Evolutionary conservation across 192 early-diverging fungal genomes (phyloP).

Genomic region (Podila clonocystis): DNA sequence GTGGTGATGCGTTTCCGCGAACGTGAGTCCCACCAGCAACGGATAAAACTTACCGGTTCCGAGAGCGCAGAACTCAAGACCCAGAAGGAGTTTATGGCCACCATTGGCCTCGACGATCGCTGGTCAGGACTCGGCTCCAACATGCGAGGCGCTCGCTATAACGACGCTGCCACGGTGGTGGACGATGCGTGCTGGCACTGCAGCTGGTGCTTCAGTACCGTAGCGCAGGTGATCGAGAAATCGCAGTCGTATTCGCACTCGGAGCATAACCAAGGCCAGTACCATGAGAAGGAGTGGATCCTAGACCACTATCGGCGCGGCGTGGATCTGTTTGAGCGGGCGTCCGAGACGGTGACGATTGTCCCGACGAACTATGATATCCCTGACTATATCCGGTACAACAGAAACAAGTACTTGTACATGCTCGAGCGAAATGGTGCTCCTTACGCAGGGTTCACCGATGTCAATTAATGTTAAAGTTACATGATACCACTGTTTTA

Average conservation of each 20-base stretch:
- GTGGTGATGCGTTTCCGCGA: conserved; percentile 9
- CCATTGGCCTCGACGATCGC: background rate
- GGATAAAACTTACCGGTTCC: background rate
- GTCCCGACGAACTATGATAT: background rate
- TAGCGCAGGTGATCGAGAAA: conserved; percentile 3
- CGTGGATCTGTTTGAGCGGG: conserved; percentile 11
- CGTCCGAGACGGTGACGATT: background rate
- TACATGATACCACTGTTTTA: no score
- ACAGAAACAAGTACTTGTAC: background rate
- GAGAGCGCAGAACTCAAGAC: background rate
- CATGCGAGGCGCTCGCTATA: background rate
- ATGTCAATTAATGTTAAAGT: background rate
- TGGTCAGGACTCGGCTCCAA: background rate
- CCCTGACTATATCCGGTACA: background rate
- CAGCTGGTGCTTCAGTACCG: conserved; percentile 15
- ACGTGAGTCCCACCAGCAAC: background rate
- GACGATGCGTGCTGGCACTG: conserved; percentile 11
- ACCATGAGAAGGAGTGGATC: conserved; percentile 5
- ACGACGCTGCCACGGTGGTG: background rate
- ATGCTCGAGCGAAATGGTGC: conserved; percentile 2
- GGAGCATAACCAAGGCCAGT: conserved; percentile 13
- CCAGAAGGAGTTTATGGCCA: conserved; percentile 1
- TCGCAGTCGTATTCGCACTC: conserved; percentile 8
- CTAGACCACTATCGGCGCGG: conserved; percentile 1
- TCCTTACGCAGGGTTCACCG: conserved; percentile 4